Evolutionary conservation across 352 stramenopile genomes (phyloP), one percentile per base, ranked within the genome.

Genomic region (Phytophthora brassicae): DNA sequence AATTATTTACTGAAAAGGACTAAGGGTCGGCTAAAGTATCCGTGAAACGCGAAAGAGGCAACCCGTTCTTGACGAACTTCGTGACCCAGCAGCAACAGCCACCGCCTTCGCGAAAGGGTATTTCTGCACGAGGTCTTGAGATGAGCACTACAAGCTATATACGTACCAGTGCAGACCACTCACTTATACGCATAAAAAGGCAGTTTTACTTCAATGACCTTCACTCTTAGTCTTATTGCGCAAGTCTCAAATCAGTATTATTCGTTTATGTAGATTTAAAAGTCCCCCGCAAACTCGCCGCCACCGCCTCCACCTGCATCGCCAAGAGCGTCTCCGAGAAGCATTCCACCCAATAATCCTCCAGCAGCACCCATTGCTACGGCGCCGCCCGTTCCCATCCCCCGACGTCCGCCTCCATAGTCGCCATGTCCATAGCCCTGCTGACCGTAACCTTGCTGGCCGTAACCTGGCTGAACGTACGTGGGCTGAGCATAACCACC

Each of bases 361-460:
- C 66, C 67, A n/a, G 67, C 75, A 22, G 68, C 70, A 3, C 75
- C 69, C 42, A 74, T 75, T 6, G 71, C 74, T 19, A 80, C 60
- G 19, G 66, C 68, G 29, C 57, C 55, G 12, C 66, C 74, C 68
- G 78, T 76, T 33, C 71, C 74, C 68, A 80, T 78, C 33, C 71
- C 68, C 38, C 71, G 68, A 20, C 60, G 60, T 11, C 66, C 62
- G 9, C 66, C 66, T 35, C 58, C 43, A 23, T 74, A 68, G 42
- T 67, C 59, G 28, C 60, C 59, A 4, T 31, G 26, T 12, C 62
- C 38, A 24, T 70, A 70, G 49, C 61, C 66, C 3, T 61, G 50
- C 23, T 58, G 22, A 14, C 62, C 38, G 19, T 70, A 70, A 39
- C 61, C 66, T 9, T 60, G 51, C 26, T 60, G 22, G 14, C 55